Conservation (phyloP, 164 flowering plant species). For the Chimonanthus praecox region DNA sequence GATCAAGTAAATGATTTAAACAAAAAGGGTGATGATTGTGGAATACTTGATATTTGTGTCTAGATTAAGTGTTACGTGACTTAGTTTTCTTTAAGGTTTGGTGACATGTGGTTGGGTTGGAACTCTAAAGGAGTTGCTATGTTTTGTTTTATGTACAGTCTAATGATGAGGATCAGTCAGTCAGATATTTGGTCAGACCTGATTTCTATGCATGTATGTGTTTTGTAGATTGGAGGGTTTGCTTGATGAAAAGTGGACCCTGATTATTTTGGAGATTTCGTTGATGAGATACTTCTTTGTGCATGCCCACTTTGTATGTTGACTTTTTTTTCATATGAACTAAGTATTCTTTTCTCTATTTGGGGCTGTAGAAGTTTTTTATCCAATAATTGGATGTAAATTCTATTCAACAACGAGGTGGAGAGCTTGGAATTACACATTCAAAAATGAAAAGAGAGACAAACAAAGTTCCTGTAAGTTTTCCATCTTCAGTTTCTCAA, state of each 20-base stretch:
- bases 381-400: slow-evolving; percentile 23
- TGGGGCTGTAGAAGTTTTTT: background rate
- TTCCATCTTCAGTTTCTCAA: background rate
- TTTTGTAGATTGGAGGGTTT: background rate
- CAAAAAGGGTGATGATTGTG: no score
- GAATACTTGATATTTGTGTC: no score
- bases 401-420: slow-evolving; percentile 15
- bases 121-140: no score
- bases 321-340: background rate
- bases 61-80: no score
- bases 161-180: background rate
- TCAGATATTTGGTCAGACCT: background rate
- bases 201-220: background rate
- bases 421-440: background rate
- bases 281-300: background rate
- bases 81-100: no score
- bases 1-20: no score
- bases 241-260: no score
- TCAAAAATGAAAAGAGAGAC: background rate
- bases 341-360: background rate
- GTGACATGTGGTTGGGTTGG: no score
- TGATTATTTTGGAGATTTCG: no score
- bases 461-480: background rate
- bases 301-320: background rate
- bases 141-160: background rate